Evolutionary conservation across 2,329 filamentous ascomycete genomes (phyloP), one percentile per base, ranked within the genome.

Genomic region (Cercospora sesami): DNA sequence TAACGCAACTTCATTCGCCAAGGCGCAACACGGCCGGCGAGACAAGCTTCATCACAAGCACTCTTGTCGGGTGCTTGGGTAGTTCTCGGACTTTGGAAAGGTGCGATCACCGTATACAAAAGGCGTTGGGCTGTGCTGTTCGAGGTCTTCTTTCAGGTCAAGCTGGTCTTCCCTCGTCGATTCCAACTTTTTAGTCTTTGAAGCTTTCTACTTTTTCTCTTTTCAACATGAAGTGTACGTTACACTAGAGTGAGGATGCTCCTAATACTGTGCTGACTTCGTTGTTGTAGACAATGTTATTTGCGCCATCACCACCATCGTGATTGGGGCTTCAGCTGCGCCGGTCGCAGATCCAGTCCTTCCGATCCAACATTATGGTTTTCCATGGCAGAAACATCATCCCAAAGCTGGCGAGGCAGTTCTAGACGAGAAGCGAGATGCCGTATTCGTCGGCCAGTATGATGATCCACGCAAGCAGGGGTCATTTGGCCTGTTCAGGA

Each of bases 241-340:
- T 31, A 3, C 10, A 12, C 18, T 9, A 23, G 18, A 5, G 16
- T n/a, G n/a, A 33, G 2, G 3, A 23, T 2, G 28, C 55, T 3
- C 7, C 28, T n/a, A 21, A n/a, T 18, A 3, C 3, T 23, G 7
- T 2, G 8, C 55, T 59, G 31, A 59, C 55, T 1, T 31, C 5
- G 10, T 10, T 14, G 2, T 33, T 9, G 18, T n/a, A 59, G 55
- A 59, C 30, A 59, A 59, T 30, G 14, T 36, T 21, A 10, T 59
- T 36, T 59, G 55, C 31, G 55, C 55, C 55, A 59, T 59, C 31
- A 14, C 30, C 9, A 59, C 30, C 26, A 3, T 59, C 8, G 55
- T 59, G 55, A 16, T 59, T 59, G 55, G 55, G 10, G 55, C 55
- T 59, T 31, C 55, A n/a, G 55, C 55, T 36, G 55, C 55, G 55